These are phyloP conservation scores for Trichoderma orchidacearum DNA, from an alignment of 495 filamentous ascomycete genomes.

Conservation along the genomic window DNA sequence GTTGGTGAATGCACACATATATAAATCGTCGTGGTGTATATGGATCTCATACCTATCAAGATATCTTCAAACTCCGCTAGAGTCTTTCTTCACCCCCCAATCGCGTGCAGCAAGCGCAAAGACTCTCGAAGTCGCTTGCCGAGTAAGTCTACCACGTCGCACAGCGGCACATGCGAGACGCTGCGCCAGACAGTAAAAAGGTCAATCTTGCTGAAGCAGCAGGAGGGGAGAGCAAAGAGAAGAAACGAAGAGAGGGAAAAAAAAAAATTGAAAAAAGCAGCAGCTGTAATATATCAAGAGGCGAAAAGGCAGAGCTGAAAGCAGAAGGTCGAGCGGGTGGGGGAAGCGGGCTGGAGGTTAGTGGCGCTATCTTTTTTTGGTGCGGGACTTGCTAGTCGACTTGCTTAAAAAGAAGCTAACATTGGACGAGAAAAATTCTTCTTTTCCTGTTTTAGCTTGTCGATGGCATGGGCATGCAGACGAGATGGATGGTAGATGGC, in stretches of 20 bases:
- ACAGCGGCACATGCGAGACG: background rate
- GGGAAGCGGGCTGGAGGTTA: background rate
- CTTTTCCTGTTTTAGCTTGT: too few species aligned
- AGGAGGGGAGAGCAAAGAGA: background rate
- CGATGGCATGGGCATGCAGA: too few species aligned
- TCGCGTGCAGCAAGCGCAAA: background rate
- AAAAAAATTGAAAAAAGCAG: background rate
- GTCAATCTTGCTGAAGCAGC: background rate
- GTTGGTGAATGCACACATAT: too few species aligned
- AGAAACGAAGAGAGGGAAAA: background rate
- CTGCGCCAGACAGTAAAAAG: background rate
- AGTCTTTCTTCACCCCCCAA: background rate
- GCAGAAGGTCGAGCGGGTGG: background rate
- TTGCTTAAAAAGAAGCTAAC: too few species aligned
- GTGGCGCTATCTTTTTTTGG: too few species aligned
- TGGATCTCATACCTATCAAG: background rate
- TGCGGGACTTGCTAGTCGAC: background rate
- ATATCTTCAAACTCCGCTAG: too few species aligned
- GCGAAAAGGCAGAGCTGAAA: background rate
- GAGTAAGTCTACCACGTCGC: background rate
- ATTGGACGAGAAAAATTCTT: too few species aligned
- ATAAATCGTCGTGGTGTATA: too few species aligned
- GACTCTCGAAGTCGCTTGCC: conserved; percentile 1
- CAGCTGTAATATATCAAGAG: too few species aligned
- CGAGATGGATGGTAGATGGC: too few species aligned